phyloP scores from a whole-genome alignment of 2,329 filamentous ascomycete genomes.

The Ceratocystis cubensis region DNA sequence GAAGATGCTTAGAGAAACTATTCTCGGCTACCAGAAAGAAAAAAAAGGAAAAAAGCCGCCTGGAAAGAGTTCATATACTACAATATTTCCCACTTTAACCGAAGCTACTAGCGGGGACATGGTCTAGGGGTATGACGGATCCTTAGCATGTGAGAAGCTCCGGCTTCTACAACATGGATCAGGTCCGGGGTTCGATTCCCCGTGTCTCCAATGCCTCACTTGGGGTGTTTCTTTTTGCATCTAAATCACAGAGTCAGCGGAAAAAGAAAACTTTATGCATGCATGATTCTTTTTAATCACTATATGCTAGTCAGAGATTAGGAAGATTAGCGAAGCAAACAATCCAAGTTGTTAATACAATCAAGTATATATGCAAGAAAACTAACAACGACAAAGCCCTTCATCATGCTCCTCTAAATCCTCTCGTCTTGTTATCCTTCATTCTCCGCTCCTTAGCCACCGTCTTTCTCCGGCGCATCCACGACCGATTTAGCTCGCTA shows the following conservation, averaged over 20 bases:
- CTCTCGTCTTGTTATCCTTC: slow-evolving; percentile 48
- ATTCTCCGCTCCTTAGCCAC: slow-evolving; percentile 55
- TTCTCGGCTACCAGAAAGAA: neutral
- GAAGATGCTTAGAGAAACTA: too few relatives aligned
- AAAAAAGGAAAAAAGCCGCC: neutral
- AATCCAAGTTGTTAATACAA: neutral
- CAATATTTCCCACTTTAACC: too few relatives aligned
- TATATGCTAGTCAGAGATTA: neutral
- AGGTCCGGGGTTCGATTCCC: slow-evolving; percentile 22
- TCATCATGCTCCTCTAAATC: slow-evolving; percentile 23
- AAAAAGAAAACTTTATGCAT: neutral
- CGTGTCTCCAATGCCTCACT: slow-evolving; percentile 17
- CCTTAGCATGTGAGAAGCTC: too few relatives aligned
- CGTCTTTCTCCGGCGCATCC: slow-evolving; percentile 52
- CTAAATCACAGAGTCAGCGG: too few relatives aligned
- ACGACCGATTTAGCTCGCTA: slow-evolving; percentile 51
- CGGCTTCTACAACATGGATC: slow-evolving; percentile 8
- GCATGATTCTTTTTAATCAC: neutral
- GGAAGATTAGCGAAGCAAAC: neutral
- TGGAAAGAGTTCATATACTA: too few relatives aligned
- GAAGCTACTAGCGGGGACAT: too few relatives aligned
- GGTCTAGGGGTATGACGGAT: too few relatives aligned
- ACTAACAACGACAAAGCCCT: neutral
- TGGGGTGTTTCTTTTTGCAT: too few relatives aligned
- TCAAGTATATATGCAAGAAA: slow-evolving; percentile 9